phyloP scores from a whole-genome alignment of 2,329 filamentous ascomycete genomes.

The Pestalotiopsis sp. region DNA sequence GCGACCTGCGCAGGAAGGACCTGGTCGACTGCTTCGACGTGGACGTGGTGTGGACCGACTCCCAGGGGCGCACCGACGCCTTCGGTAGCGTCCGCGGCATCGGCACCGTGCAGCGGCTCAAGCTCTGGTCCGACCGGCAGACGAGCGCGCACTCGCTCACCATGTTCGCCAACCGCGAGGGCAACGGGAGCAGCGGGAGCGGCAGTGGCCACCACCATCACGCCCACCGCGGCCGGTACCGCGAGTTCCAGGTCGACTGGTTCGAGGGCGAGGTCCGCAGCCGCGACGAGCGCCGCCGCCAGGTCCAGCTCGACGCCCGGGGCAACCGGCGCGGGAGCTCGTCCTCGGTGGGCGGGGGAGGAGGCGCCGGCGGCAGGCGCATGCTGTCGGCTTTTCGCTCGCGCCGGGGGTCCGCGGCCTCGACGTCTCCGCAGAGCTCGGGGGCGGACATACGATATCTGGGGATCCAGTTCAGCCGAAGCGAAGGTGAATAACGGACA shows the following conservation, averaged over 20 bases:
- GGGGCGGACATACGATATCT: slow-evolving; percentile 48
- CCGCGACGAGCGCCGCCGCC: slow-evolving; percentile 47
- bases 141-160: slow-evolving; percentile 50
- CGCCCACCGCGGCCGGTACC: slow-evolving; percentile 35
- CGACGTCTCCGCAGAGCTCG: slow-evolving; percentile 15
- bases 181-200: slow-evolving; percentile 26
- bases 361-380: slow-evolving; percentile 14
- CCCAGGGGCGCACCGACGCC: slow-evolving; percentile 49
- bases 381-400: slow-evolving; percentile 17
- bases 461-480: slow-evolving; percentile 51
- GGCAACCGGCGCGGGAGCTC: slow-evolving; percentile 42
- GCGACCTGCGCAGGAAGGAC: slow-evolving; percentile 49
- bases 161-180: slow-evolving; percentile 49
- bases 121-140: slow-evolving; percentile 53
- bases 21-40: slow-evolving; percentile 54
- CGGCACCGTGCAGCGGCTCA: slow-evolving; percentile 54
- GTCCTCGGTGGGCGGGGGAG: slow-evolving; percentile 26
- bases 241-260: slow-evolving; percentile 49
- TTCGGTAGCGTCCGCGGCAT: slow-evolving; percentile 54
- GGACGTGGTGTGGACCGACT: slow-evolving; percentile 55
- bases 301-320: slow-evolving; percentile 45
- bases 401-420: background rate
- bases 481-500: slow-evolving; percentile 41
- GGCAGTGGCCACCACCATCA: slow-evolving; percentile 40
- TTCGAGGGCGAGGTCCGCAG: slow-evolving; percentile 51